Base-by-base conservation (phyloP, 148 eudicot genomes). In the Rhododendron kiyosumense region DNA sequence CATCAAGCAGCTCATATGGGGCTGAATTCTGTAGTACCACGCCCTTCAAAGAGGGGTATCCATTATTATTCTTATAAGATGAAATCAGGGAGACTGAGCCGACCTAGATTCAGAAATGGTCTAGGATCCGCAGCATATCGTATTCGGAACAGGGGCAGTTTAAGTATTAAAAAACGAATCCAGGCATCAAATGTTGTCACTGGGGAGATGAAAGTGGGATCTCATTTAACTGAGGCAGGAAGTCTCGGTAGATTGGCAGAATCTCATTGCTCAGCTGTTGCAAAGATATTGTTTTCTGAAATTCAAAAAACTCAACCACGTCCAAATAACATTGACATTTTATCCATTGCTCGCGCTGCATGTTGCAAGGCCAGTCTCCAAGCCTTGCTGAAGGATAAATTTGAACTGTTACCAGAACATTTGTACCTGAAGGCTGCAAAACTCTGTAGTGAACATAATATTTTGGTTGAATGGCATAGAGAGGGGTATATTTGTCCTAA, bases 1-100 rank as follows among this genome's bases (percentile, higher is more conserved):
- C 98, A 97, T 91, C 99, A 97, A 89, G 98, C 99, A 84, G 99
- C 96, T 89, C 99, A 97, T 89, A 94, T 92, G 96, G 93, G 91
- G 30, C 89, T 93, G 74, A 89, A 65, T 82, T 84, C 93, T 81
- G 85, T 88, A 10, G 87, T 87, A 28, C 87, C 94, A 77, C 91
- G 91, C 65, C 90, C 89, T 57, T 85, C 89, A 28, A 94, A 91
- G 91, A 94, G 90, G 88, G 95, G 98, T 84, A 86, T 95, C 71
- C 95, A 89, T 87, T 94, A 88, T 82, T 93, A 92, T 89, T 90
- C 98, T n/a, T 91, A 94, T 81, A 95, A 93, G 86, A 84, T 97
- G 77, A 94, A 97, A 89, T 93, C 99, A 48, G 98, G 99, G 83
- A 89, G 98, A 90, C 86, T 94, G 61, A 91, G 88, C 80, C 95